Base-by-base conservation (phyloP, 2,329 filamentous ascomycete species). In the Cladosporium austrohemisphaericum region DNA sequence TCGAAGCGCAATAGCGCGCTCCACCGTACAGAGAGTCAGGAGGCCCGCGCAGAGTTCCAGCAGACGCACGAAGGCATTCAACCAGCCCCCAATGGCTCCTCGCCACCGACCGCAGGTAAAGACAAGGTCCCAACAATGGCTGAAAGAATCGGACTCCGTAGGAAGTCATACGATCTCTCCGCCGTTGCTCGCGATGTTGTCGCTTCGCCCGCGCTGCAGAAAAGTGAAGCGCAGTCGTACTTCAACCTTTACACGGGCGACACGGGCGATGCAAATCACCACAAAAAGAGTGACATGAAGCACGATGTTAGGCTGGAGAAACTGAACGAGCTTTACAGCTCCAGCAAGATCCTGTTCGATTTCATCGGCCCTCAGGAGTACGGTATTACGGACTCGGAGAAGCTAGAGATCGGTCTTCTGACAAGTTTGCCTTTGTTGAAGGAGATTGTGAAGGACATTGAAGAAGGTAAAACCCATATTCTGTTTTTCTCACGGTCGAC, bases 311-410 rank as follows among this genome's bases (percentile, higher is more conserved):
- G 90, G 5, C 84, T 97, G 10, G 86, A 91, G 57, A 93, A 93
- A 54, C 77, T 98, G 35, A 84, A 93, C 54, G 91, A 98, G 68
- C 76, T 98, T 49, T 98, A 97, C 70, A 88, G 88, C 59, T 77
- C 96, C 38, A 88, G 89, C 50, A 98, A 98, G 70, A 85, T 97
- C 10, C 74, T 98, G 11, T 98, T 98, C 63, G 93, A 98, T 69
- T 98, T 96, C 66, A 95, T 98, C 61, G 95, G 93, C 48, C 93
- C 93, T 1, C 93, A 98, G 63, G 93, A 98, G 69, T 98, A 98
- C 64, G 93, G 93, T 47, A 98, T 98, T 57, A 89, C 87, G 3
- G 87, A 96, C 63, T 85, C 83, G 52, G 93, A 98, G 71, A 98
- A 98, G 75, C 80, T 98, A n/a, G 93, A 98, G 66, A 98, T 98